phyloP scores from a whole-genome alignment of 345 rosid species.

The Salix udensis region DNA sequence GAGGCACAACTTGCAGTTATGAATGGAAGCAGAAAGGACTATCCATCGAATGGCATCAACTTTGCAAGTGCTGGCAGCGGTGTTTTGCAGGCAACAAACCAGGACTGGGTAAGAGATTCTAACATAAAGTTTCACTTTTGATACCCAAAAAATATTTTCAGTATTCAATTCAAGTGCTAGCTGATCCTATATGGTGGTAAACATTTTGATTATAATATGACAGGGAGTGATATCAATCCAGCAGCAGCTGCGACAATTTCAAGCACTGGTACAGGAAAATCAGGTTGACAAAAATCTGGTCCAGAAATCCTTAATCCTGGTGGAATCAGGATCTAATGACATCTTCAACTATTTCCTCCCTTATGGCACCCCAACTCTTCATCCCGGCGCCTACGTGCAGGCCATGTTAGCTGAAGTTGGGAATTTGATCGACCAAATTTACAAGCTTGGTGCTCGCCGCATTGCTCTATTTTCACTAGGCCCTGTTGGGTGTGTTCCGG shows the following conservation, averaged over 20 bases:
- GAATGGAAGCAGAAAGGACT: slow-evolving; percentile 42
- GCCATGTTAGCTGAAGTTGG: slow-evolving; percentile 42
- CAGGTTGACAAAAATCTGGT: slow-evolving; percentile 22
- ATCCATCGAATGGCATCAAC: slow-evolving; percentile 58
- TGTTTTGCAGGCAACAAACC: slow-evolving; percentile 46
- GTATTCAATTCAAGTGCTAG: background rate
- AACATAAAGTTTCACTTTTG: background rate
- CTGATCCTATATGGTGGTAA: background rate
- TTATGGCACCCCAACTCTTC: slow-evolving; percentile 23
- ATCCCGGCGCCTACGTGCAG: slow-evolving; percentile 39
- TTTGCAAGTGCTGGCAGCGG: slow-evolving; percentile 75
- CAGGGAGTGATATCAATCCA: slow-evolving; percentile 55
- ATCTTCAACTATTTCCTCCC: slow-evolving; percentile 48
- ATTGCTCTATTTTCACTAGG: slow-evolving; percentile 52
- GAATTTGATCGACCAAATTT: slow-evolving; percentile 32
- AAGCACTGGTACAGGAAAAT: slow-evolving; percentile 38
- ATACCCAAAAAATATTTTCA: background rate
- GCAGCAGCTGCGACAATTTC: slow-evolving; percentile 48
- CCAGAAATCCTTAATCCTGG: slow-evolving; percentile 40
- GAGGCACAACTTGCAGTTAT: slow-evolving; percentile 34
- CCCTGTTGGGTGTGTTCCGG: slow-evolving; percentile 60
- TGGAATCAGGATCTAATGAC: slow-evolving; percentile 69
- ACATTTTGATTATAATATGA: background rate
- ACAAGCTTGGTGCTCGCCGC: slow-evolving; percentile 48
- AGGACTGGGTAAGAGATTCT: slow-evolving; percentile 31